These are phyloP conservation scores for Chrysanthemum makinoi DNA, from an alignment of 129 eudicot species.

Conservation along the genomic window DNA sequence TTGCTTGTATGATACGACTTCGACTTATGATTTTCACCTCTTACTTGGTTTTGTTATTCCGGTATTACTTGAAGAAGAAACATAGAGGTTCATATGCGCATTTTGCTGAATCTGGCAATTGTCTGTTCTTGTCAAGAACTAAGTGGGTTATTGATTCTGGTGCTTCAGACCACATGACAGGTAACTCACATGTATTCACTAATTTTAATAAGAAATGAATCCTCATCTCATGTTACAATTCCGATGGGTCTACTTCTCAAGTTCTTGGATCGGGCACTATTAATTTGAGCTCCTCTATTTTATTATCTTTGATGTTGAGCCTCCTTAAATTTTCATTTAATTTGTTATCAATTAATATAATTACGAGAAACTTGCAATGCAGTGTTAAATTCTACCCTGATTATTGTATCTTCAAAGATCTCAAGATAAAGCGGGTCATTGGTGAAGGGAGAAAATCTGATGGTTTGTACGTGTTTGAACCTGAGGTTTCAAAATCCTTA, in stretches of 20 bases:
- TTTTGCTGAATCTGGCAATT: background rate
- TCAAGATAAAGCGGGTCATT: too few species aligned
- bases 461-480: too few species aligned
- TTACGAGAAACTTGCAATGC: too few species aligned
- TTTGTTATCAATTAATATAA: too few species aligned
- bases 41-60: too few species aligned
- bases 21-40: too few species aligned
- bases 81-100: background rate
- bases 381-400: too few species aligned
- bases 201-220: background rate
- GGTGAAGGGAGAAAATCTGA: too few species aligned
- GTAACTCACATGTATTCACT: background rate
- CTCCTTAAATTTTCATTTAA: too few species aligned
- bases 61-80: background rate
- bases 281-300: background rate
- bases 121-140: background rate
- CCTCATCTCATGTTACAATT: background rate
- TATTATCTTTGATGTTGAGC: background rate
- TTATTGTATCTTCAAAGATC: too few species aligned
- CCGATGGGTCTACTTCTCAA: background rate
- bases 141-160: background rate
- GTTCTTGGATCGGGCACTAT: background rate
- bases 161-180: background rate
- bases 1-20: too few species aligned
- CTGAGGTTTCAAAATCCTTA: too few species aligned